Evolutionary conservation across 192 early-diverging fungal species (phyloP).

Genomic region (Borealophlyctis nickersoniae): DNA sequence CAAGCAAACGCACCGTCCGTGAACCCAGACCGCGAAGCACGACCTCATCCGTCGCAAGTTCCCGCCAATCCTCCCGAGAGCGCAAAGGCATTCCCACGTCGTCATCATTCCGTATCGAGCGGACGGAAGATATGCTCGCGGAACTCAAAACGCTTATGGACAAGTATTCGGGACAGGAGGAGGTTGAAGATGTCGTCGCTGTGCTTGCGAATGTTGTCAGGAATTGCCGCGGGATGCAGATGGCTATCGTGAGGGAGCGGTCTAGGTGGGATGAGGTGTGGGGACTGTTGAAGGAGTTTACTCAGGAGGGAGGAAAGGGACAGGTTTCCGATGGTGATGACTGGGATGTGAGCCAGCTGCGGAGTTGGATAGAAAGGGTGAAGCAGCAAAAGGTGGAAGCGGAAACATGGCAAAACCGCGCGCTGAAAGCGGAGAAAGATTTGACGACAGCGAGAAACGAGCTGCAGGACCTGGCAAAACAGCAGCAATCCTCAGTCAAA

Average conservation of each 20-base stretch:
- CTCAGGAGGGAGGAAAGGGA: not conserved
- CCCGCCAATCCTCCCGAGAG: too few species aligned
- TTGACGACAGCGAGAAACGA: not conserved
- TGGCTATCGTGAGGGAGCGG: slow-evolving; percentile 7
- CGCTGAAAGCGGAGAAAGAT: not conserved
- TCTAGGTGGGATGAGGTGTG: not conserved
- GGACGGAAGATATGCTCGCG: not conserved
- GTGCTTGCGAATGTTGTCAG: slow-evolving; percentile 10
- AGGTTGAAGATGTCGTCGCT: slow-evolving; percentile 5
- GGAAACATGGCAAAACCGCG: too few species aligned
- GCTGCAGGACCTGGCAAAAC: not conserved
- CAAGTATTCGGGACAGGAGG: slow-evolving; percentile 14
- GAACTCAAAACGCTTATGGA: slow-evolving; percentile 10
- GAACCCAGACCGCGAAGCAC: slow-evolving; percentile 2
- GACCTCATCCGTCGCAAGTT: slow-evolving; percentile 10
- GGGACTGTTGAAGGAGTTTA: not conserved
- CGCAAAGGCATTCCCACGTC: too few species aligned
- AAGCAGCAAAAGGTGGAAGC: too few species aligned
- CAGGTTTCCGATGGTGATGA: not conserved
- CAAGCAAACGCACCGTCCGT: not conserved
- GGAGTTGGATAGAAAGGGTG: too few species aligned
- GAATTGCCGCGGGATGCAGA: not conserved
- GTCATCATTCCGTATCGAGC: not conserved
- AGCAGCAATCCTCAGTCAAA: not conserved
- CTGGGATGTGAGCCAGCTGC: too few species aligned